Evolutionary conservation across 2,329 filamentous ascomycete genomes (phyloP).

Genomic region (Tolypocladium inflatum): DNA sequence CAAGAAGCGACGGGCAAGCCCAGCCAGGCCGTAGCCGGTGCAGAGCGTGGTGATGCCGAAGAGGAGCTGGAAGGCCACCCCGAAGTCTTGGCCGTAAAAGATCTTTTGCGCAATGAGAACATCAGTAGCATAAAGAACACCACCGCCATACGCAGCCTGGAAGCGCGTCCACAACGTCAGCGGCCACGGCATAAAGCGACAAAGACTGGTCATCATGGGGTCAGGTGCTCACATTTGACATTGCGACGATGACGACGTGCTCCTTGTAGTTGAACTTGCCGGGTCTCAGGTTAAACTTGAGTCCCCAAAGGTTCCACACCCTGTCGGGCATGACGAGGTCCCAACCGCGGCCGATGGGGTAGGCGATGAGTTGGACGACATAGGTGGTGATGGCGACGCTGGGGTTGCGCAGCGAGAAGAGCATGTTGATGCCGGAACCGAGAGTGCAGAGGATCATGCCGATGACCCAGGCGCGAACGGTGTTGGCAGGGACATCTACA

Average conservation of each 20-base stretch:
- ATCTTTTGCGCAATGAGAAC: slow-evolving; percentile 38
- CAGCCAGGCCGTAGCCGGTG: slow-evolving; percentile 49
- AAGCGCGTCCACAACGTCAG: background rate
- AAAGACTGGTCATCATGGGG: background rate
- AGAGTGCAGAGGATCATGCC: slow-evolving; percentile 51
- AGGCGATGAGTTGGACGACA: slow-evolving; percentile 52
- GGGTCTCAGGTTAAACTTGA: slow-evolving; percentile 46
- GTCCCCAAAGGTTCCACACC: slow-evolving; percentile 38
- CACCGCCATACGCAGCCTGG: slow-evolving; percentile 47
- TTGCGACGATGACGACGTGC: slow-evolving; percentile 51
- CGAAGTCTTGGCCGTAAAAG: slow-evolving; percentile 48
- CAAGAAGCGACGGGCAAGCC: slow-evolving; percentile 42
- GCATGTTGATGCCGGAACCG: slow-evolving; percentile 51
- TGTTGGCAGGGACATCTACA: slow-evolving; percentile 54
- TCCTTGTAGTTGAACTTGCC: slow-evolving; percentile 54
- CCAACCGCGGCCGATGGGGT: slow-evolving; percentile 47
- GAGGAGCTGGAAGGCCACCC: slow-evolving; percentile 44
- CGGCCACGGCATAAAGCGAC: background rate
- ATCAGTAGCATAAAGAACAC: slow-evolving; percentile 47
- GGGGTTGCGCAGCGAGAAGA: slow-evolving; percentile 51
- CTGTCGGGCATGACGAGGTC: slow-evolving; percentile 45
- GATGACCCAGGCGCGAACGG: slow-evolving; percentile 54
- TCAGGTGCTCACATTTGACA: slow-evolving; percentile 45
- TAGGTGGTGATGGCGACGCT: slow-evolving; percentile 51
- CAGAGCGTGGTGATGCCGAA: slow-evolving; percentile 45